Evolutionary conservation across 306 rosid species (phyloP).

Genomic region (Gastrolobium villosum): DNA sequence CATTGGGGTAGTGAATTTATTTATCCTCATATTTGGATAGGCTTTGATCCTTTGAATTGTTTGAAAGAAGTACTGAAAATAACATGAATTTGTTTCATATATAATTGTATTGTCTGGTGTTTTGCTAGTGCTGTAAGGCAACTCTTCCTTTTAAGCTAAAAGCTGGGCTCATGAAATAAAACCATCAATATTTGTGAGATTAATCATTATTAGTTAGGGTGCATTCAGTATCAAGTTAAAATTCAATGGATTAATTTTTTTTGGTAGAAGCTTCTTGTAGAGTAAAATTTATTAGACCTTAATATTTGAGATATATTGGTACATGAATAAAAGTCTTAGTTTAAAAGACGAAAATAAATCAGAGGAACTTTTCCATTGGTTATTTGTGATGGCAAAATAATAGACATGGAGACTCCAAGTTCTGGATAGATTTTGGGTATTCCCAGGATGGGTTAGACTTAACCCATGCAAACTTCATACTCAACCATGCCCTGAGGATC

Average conservation of each 20-base stretch:
- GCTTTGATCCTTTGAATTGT: no score
- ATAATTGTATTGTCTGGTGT: no score
- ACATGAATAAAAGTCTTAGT: not conserved
- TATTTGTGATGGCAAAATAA: not conserved
- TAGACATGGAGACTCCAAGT: not conserved
- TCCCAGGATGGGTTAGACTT: not conserved
- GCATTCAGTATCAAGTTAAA: not conserved
- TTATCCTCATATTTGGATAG: not conserved
- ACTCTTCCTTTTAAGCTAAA: constrained; percentile 24
- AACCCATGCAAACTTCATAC: not conserved
- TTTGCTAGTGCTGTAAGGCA: not conserved
- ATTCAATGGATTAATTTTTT: not conserved
- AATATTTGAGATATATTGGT: not conserved
- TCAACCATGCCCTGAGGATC: not conserved
- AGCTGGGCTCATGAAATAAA: not conserved
- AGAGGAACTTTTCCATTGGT: not conserved
- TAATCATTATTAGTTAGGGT: not conserved
- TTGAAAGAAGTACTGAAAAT: no score
- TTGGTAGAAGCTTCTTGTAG: not conserved
- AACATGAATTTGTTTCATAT: no score
- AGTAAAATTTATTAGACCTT: not conserved
- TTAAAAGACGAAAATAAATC: not conserved
- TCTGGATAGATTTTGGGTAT: not conserved
- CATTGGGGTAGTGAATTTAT: no score
- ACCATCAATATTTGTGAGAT: not conserved